These are phyloP conservation scores for Aspergillus nomiae DNA, from an alignment of 2,329 filamentous ascomycete species.

Conservation along the genomic window DNA sequence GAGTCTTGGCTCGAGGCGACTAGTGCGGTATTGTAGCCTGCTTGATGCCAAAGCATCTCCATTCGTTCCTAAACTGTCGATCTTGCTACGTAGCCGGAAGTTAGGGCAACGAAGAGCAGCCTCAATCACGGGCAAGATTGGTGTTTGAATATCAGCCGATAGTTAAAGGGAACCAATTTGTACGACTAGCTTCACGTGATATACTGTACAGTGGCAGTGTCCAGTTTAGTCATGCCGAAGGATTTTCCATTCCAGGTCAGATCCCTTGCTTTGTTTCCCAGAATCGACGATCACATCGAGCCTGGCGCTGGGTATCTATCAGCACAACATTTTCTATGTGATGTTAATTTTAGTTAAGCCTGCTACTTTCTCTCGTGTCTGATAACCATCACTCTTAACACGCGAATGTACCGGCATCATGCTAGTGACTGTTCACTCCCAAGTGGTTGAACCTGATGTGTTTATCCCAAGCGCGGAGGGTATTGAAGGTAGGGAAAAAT, in stretches of 20 bases:
- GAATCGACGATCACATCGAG: background rate
- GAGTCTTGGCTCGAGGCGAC: too few species aligned
- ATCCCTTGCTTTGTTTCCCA: background rate
- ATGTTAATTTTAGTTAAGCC: background rate
- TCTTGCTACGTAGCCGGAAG: too few species aligned
- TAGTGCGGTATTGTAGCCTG: too few species aligned
- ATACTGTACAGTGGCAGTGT: background rate
- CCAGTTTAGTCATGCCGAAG: background rate
- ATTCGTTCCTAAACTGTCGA: too few species aligned
- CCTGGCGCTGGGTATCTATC: background rate
- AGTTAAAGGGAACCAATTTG: background rate
- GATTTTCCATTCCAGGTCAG: background rate
- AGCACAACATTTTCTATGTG: background rate
- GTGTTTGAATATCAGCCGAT: too few species aligned
- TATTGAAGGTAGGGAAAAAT: slow-evolving; percentile 4
- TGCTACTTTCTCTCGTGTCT: background rate
- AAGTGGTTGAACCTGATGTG: slow-evolving; percentile 7
- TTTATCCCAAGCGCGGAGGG: background rate
- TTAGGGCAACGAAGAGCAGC: too few species aligned
- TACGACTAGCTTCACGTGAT: background rate
- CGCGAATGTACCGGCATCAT: background rate
- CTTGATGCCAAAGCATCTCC: too few species aligned
- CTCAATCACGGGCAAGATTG: too few species aligned
- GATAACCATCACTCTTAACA: background rate
- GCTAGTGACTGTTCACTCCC: slow-evolving; percentile 9